Percentiles rank a stretch among this genome's conserved stretches.
Conservation (phyloP, 106 monocot genomes). For the Dactylorhiza incarnata region DNA sequence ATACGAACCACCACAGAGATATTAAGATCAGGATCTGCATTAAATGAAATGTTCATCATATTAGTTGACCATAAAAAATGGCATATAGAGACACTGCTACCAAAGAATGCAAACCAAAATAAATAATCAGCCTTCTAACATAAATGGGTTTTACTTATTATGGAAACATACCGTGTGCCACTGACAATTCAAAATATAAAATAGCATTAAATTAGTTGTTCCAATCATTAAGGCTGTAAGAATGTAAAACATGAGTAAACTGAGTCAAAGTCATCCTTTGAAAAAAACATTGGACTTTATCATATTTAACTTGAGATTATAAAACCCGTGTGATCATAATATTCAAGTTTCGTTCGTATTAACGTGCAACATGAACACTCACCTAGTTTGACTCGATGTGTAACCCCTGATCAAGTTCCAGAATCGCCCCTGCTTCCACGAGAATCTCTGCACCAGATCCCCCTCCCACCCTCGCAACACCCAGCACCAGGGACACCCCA, state of each 20-base stretch:
- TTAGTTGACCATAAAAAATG: background rate
- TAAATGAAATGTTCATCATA: background rate
- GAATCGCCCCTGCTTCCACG: too few relatives aligned
- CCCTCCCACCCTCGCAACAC: too few relatives aligned
- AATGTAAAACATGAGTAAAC: background rate
- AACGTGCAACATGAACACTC: background rate
- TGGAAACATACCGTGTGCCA: background rate
- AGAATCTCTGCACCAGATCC: too few relatives aligned
- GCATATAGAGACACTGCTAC: background rate
- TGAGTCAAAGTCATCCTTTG: background rate
- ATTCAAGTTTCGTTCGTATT: background rate
- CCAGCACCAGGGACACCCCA: too few relatives aligned
- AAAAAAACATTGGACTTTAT: background rate
- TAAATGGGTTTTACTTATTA: background rate
- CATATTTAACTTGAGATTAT: background rate
- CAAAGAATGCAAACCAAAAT: too few relatives aligned
- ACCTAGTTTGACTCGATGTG: too few relatives aligned
- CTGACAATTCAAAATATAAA: background rate
- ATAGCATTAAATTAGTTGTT: background rate
- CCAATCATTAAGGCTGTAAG: background rate
- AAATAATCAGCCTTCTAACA: too few relatives aligned
- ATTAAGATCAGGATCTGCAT: slow-evolving; percentile 48
- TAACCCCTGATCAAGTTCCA: too few relatives aligned
- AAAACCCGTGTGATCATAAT: background rate
- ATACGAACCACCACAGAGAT: slow-evolving; percentile 36